These are phyloP conservation scores for Lobosporangium transversale DNA, from an alignment of 192 early-diverging fungal genomes.

Conservation along the genomic window DNA sequence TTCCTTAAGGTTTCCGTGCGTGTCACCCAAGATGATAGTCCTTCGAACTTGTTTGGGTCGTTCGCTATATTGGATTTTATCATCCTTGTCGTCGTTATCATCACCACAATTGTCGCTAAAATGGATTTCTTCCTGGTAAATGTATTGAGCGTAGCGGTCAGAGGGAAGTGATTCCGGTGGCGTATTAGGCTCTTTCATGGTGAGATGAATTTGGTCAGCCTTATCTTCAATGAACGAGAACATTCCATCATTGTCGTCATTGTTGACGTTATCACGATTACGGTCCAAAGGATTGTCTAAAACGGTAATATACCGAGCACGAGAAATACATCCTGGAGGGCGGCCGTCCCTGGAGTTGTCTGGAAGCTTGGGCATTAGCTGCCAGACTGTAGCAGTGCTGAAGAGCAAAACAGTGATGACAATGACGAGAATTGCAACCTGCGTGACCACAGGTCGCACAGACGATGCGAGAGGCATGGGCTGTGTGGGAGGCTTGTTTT, in stretches of 20 bases:
- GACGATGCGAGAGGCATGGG: not conserved
- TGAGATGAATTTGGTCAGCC: not conserved
- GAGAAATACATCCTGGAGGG: no score
- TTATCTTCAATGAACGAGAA: no score
- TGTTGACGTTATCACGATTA: no score
- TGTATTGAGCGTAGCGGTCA: constrained; percentile 44
- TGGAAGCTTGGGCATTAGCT: no score
- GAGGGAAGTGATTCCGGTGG: constrained; percentile 29
- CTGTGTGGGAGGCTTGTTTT: no score
- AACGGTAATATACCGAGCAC: no score
- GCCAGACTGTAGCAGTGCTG: not conserved
- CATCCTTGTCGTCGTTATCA: not conserved
- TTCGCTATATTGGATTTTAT: not conserved
- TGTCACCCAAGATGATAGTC: constrained; percentile 76
- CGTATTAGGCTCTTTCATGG: constrained; percentile 28
- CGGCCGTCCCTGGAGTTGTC: no score
- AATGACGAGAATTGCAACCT: not conserved
- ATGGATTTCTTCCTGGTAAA: constrained; percentile 31
- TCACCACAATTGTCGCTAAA: not conserved
- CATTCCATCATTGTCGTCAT: no score
- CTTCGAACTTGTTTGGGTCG: constrained; percentile 14
- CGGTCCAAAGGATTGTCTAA: no score
- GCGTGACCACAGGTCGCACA: not conserved
- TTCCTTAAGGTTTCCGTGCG: constrained; percentile 70
- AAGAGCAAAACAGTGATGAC: not conserved